Conservation (phyloP, 768 basidiomycete genomes). For the Chalciporus piperatus region DNA sequence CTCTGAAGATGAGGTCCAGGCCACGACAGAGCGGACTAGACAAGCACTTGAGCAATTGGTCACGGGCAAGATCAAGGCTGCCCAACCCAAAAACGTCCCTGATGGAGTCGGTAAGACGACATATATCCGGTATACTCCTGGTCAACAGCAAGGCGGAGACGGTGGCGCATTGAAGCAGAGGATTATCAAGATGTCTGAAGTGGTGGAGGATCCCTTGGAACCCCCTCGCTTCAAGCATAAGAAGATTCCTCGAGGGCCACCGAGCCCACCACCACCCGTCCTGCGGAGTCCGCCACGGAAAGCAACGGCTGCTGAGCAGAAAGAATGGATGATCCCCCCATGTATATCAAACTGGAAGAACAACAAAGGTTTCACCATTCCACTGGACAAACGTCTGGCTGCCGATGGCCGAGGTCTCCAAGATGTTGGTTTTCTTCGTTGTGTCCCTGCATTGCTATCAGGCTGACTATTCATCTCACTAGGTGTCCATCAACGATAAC, state of each 20-base stretch:
- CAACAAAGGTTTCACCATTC: constrained; percentile 99
- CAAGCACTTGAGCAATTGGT: constrained; percentile 92
- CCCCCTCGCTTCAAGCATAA: constrained; percentile 98
- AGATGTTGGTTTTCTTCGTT: constrained; percentile 61
- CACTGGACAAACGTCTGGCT: constrained; percentile 94
- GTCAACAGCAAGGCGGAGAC: constrained; percentile 70
- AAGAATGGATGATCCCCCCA: constrained; percentile 99
- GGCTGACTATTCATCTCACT: constrained; percentile 1
- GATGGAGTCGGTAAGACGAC: constrained; percentile 78
- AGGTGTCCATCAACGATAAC: constrained; percentile 99
- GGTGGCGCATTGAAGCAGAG: constrained; percentile 74
- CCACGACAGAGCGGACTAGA: constrained; percentile 88
- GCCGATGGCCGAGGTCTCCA: constrained; percentile 98
- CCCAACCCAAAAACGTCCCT: constrained; percentile 94
- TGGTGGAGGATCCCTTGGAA: constrained; percentile 96
- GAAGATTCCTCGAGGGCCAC: constrained; percentile 96
- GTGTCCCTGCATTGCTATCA: neutral
- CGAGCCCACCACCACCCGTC: constrained; percentile 94
- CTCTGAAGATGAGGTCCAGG: constrained; percentile 87
- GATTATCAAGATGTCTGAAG: constrained; percentile 99
- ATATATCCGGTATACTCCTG: constrained; percentile 96
- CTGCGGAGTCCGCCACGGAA: constrained; percentile 93
- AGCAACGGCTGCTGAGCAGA: constrained; percentile 95
- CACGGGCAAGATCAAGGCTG: constrained; percentile 96
- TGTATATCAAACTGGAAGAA: constrained; percentile 99